Evolutionary conservation across 805 yeast species (phyloP).

Genomic region (Candida ulmi): DNA sequence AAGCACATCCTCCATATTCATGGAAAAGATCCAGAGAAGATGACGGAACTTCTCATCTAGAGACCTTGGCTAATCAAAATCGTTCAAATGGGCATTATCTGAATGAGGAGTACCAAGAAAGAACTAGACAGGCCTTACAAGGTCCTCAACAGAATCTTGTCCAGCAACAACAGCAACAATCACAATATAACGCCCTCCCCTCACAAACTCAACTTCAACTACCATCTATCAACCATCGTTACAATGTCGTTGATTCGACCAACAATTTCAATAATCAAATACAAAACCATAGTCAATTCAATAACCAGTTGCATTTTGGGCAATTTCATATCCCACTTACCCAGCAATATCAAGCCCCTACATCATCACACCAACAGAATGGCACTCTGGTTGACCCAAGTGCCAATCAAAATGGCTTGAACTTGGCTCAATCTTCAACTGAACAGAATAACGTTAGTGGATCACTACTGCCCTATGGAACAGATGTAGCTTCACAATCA

Average conservation of each 20-base stretch:
- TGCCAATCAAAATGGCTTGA: no score
- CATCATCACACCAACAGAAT: neutral
- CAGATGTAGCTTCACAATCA: no score
- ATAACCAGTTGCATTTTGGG: neutral
- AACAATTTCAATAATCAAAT: neutral
- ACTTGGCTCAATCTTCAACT: no score
- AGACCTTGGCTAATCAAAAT: neutral
- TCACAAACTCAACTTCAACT: neutral
- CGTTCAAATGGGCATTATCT: neutral
- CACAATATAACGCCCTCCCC: neutral
- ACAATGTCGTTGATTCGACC: neutral
- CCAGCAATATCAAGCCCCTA: neutral
- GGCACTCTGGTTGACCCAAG: no score
- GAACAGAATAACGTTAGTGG: no score
- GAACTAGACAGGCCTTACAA: constrained; percentile 9
- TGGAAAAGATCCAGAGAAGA: constrained; percentile 20
- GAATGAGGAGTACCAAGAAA: constrained; percentile 7
- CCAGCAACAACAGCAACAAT: constrained; percentile 7
- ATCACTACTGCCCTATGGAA: no score
- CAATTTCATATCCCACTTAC: constrained; percentile 1
- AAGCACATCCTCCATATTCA: constrained; percentile 32
- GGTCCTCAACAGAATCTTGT: no score
- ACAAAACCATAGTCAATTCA: neutral
- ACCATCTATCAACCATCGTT: neutral
- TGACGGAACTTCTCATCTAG: neutral